A percentile compares a stretch with the other conserved stretches of the same genome.
Evolutionary conservation across 495 filamentous ascomycete genomes (phyloP).

Genomic region (Hyaloscypha bicolor): DNA sequence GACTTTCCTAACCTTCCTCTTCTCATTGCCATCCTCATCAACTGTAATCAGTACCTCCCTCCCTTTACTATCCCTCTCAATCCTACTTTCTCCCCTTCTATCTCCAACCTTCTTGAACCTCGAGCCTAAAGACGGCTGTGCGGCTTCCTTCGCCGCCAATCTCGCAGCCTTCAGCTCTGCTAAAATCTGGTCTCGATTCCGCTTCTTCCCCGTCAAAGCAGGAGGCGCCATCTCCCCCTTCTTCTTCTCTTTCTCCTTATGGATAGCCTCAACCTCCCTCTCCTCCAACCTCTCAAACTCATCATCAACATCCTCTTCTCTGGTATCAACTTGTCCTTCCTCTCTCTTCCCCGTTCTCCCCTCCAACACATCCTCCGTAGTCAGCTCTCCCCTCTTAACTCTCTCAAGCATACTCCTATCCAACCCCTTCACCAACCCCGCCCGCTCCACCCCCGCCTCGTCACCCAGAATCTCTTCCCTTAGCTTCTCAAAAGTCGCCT

Average conservation of each 20-base stretch:
- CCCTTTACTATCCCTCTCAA: conserved; percentile 75
- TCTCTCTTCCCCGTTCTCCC: conserved; percentile 32
- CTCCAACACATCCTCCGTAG: conserved; percentile 54
- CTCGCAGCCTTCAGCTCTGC: conserved; percentile 78
- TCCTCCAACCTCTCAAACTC: conserved; percentile 76
- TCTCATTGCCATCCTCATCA: conserved; percentile 84
- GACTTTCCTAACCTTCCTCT: conserved; percentile 74
- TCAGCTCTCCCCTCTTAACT: conserved; percentile 65
- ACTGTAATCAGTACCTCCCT: conserved; percentile 83
- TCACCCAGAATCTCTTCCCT: conserved; percentile 80
- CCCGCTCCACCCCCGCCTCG: conserved; percentile 68
- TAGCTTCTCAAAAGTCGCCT: conserved; percentile 70
- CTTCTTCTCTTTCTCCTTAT: conserved; percentile 66
- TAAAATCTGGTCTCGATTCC: conserved; percentile 81
- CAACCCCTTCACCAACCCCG: conserved; percentile 71
- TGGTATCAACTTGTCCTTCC: conserved; percentile 31
- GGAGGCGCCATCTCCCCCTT: conserved; percentile 75
- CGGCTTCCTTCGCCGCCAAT: conserved; percentile 56
- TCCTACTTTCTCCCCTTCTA: conserved; percentile 60
- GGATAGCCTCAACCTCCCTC: conserved; percentile 58
- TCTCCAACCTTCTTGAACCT: conserved; percentile 83
- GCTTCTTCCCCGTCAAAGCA: conserved; percentile 62
- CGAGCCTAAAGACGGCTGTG: conserved; percentile 64
- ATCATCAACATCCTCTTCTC: conserved; percentile 66
- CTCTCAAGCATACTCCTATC: conserved; percentile 81